Evolutionary conservation across 1,284 basidiomycete species (phyloP), one percentile per base, ranked within the genome.

Genomic region (Nidula niveotomentosa): DNA sequence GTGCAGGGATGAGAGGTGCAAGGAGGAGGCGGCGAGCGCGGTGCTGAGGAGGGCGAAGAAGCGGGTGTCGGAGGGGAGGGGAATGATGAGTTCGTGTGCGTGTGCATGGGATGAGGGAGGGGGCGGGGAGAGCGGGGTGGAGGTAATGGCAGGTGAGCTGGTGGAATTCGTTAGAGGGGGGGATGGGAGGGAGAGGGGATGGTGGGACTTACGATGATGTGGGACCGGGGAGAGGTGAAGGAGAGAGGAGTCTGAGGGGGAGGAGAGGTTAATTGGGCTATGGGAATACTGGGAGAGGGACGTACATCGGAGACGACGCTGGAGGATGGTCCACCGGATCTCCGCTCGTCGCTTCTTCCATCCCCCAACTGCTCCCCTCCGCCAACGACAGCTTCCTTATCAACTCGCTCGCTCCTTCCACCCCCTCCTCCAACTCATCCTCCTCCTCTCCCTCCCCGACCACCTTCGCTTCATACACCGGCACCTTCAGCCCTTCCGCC

Each of bases 21-120:
- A 71, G 10, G 88, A 84, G 33, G 96, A 81, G 0, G 85, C 79
- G 48, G 84, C 79, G 18, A 97, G 77, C 3, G 92, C 87, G 0
- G 83, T 81, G 0, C 83, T 85, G 44, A 96, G 81, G 7, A 93
- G 80, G 43, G 86, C 81, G 69, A 96, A 92, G 74, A 98, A 98
- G 1, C 81, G 84, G 35, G 84, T 80, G 65, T 97, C 94, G 36
- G 93, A 88, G 15, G 81, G 79, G 8, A 98, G 83, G 2, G 93
- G 91, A 47, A 97, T 90, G 55, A 94, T 78, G 15, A 94, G 70
- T 65, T 94, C 90, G 30, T 75, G 74, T 2, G 66, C 43, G 12
- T 55, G 74, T 2, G 66, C 43, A 10, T 55, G 23, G 23, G 23
- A 23, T 3, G 23, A 3, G 23, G 23, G 23, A 23, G 23, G 23